A percentile compares a stretch with the other conserved stretches of the same genome.
phyloP scores from a whole-genome alignment of 208 protist genomes.

The Trypanosoma mega region DNA sequence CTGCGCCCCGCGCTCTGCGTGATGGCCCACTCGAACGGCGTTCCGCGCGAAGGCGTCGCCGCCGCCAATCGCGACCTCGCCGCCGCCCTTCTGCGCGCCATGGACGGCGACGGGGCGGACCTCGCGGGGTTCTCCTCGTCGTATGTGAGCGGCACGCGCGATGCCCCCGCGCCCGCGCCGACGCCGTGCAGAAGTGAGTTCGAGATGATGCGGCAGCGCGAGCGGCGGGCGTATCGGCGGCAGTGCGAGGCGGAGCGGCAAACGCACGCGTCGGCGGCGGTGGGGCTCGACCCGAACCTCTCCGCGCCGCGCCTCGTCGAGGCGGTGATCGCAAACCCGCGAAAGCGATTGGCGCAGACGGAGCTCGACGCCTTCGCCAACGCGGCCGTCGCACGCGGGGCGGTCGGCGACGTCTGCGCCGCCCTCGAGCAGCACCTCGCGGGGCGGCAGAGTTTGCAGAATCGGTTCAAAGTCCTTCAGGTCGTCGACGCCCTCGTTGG shows the following conservation, averaged over 20 bases:
- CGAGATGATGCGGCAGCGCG: conserved; percentile 22
- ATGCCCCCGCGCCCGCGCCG: neutral
- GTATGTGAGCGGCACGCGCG: neutral
- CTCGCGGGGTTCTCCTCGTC: neutral
- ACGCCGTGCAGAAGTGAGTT: conserved; percentile 25
- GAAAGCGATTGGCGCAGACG: conserved; percentile 20
- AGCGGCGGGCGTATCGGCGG: conserved; percentile 16
- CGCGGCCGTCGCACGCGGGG: conserved; percentile 8
- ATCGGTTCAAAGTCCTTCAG: conserved; percentile 25
- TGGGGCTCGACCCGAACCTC: conserved; percentile 17
- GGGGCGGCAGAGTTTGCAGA: conserved; percentile 14
- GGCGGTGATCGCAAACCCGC: conserved; percentile 17
- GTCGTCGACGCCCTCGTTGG: conserved; percentile 21
- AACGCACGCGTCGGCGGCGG: conserved; percentile 1
- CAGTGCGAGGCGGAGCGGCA: conserved; percentile 24
- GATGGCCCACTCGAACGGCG: neutral
- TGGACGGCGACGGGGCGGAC: conserved; percentile 17
- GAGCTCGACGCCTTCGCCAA: conserved; percentile 27
- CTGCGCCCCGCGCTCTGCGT: conserved; percentile 6
- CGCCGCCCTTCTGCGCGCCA: conserved; percentile 11
- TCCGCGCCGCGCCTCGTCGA: conserved; percentile 21
- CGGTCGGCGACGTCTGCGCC: conserved; percentile 22
- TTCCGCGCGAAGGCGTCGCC: conserved; percentile 4
- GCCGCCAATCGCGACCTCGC: conserved; percentile 13
- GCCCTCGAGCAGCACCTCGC: conserved; percentile 21